A percentile compares a stretch with the other conserved stretches of the same genome.
Evolutionary conservation across 805 yeast species (phyloP).

Genomic region (Schwanniomyces occidentalis): DNA sequence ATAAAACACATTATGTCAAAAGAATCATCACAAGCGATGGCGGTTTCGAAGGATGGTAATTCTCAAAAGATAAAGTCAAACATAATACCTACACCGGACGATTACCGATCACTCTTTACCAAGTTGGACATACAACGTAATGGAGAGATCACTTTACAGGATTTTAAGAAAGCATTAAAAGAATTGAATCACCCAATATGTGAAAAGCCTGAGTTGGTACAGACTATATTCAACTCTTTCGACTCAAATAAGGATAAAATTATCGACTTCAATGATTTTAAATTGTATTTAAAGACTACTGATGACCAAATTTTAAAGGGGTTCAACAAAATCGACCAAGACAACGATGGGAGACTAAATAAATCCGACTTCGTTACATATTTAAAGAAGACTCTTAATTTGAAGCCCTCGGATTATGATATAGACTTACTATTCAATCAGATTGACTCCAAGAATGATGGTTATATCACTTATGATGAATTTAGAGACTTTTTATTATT

Average conservation of each 20-base stretch:
- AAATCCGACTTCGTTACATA: constrained; percentile 68
- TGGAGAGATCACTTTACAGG: constrained; percentile 52
- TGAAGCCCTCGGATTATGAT: constrained; percentile 51
- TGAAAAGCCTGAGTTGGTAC: constrained; percentile 58
- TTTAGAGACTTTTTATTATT: constrained; percentile 81
- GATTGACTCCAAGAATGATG: constrained; percentile 57
- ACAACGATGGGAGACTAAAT: constrained; percentile 70
- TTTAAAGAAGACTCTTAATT: constrained; percentile 51
- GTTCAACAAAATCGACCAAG: constrained; percentile 65
- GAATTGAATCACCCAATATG: constrained; percentile 63
- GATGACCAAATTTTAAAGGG: constrained; percentile 72
- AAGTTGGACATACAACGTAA: constrained; percentile 37
- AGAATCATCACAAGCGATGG: no score
- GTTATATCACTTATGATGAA: constrained; percentile 77
- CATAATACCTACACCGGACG: constrained; percentile 12
- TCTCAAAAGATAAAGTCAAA: no score
- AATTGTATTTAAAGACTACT: constrained; percentile 61
- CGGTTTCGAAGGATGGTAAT: no score
- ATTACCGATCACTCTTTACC: constrained; percentile 34
- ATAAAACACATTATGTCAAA: no score
- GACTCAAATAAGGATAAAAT: constrained; percentile 57
- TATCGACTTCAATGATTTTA: constrained; percentile 67
- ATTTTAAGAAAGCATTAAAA: constrained; percentile 48
- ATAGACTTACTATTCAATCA: constrained; percentile 56
- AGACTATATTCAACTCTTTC: constrained; percentile 56